phyloP scores from a whole-genome alignment of 1,139 yeast genomes.

The Protomyces macrosporus region DNA sequence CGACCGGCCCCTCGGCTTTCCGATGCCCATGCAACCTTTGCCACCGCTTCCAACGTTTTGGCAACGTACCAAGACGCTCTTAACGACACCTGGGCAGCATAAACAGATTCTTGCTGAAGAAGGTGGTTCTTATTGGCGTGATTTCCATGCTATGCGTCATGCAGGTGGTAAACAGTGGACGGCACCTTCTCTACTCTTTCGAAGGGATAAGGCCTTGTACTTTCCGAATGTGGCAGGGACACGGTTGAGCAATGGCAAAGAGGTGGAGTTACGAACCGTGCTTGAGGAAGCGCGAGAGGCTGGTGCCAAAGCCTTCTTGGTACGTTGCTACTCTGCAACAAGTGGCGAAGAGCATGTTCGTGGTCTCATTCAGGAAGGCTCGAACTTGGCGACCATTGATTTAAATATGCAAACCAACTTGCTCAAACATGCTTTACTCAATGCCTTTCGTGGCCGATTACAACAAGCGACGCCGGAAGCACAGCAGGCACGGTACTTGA shows the following conservation, averaged over 20 bases:
- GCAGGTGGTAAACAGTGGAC: conserved; percentile 28
- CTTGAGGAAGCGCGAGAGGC: conserved; percentile 38
- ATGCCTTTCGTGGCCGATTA: conserved; percentile 45
- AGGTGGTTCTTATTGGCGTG: conserved; percentile 27
- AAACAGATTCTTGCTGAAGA: conserved; percentile 18
- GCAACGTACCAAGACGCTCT: conserved; percentile 13
- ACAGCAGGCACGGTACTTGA: conserved; percentile 57
- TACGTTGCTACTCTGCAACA: conserved; percentile 37
- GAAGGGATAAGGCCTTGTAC: conserved; percentile 51
- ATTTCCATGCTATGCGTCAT: conserved; percentile 28
- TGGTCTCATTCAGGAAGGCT: conserved; percentile 5
- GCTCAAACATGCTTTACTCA: conserved; percentile 60
- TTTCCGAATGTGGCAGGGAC: conserved; percentile 78
- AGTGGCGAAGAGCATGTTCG: conserved; percentile 24
- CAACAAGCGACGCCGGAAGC: conserved; percentile 43
- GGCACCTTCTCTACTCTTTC: conserved; percentile 26
- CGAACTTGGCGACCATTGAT: conserved; percentile 50
- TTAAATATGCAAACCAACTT: conserved; percentile 67
- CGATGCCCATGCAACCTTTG: neutral
- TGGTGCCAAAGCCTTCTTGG: conserved; percentile 54
- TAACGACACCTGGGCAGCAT: conserved; percentile 20
- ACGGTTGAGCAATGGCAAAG: conserved; percentile 41
- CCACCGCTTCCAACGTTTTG: conserved; percentile 7
- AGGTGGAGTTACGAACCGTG: neutral
- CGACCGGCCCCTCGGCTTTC: conserved; percentile 20